Conservation (phyloP, 2,329 filamentous ascomycete species). For the Botrytis medusae region DNA sequence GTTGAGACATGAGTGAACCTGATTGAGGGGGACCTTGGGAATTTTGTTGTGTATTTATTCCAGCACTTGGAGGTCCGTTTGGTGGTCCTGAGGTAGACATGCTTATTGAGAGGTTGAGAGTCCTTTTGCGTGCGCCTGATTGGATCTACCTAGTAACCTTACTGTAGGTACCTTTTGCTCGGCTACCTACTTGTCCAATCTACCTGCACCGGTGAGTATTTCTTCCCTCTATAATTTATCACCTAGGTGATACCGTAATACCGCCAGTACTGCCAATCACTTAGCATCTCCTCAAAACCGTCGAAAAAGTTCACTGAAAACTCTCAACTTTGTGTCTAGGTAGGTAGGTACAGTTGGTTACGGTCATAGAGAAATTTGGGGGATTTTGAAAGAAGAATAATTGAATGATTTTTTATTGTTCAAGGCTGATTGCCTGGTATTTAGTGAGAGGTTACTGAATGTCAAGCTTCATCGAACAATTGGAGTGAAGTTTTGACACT, state of each 20-base stretch:
- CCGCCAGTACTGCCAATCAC: background rate
- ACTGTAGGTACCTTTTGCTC: background rate
- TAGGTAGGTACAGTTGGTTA: background rate
- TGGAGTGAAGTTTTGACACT: constrained; percentile 23
- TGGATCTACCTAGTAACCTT: background rate
- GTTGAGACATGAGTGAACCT: constrained; percentile 65
- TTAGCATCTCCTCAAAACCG: background rate
- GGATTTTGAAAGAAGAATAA: background rate
- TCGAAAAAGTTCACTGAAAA: background rate
- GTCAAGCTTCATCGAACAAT: background rate
- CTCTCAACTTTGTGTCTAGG: background rate
- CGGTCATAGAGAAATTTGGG: background rate
- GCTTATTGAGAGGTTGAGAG: background rate
- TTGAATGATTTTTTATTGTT: background rate
- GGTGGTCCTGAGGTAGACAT: constrained; percentile 46
- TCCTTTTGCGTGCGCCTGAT: background rate
- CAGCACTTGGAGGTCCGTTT: constrained; percentile 46
- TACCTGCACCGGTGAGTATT: background rate
- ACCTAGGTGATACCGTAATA: background rate
- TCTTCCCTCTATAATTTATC: background rate
- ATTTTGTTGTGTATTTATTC: constrained; percentile 48
- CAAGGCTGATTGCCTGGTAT: background rate
- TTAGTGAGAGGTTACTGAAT: background rate
- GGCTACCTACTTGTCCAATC: background rate
- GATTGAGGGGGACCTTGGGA: constrained; percentile 48